phyloP scores from a whole-genome alignment of 1,284 basidiomycete genomes.

The Lentinula novae-zelandiae region DNA sequence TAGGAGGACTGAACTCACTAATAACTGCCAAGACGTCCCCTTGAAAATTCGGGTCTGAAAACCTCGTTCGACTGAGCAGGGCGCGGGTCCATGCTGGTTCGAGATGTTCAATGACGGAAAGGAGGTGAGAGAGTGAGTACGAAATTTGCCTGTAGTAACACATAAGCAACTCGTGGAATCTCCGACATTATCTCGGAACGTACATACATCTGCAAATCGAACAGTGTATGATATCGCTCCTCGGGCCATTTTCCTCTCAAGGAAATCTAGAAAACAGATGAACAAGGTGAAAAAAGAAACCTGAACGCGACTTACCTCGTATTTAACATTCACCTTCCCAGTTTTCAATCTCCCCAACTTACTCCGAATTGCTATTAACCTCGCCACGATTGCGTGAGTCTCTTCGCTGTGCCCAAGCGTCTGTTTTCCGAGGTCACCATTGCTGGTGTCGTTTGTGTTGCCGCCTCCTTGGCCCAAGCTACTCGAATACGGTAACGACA shows the following conservation, averaged over 20 bases:
- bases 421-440: background rate
- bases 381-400: constrained; percentile 49
- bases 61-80: constrained; percentile 70
- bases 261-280: constrained; percentile 46
- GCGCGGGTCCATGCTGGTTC: constrained; percentile 75
- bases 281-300: background rate
- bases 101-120: constrained; percentile 61
- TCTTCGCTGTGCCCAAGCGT: constrained; percentile 26
- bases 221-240: constrained; percentile 59
- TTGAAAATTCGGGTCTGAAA: constrained; percentile 79
- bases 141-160: constrained; percentile 48
- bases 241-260: constrained; percentile 68
- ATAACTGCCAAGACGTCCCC: constrained; percentile 82
- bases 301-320: constrained; percentile 48
- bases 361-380: constrained; percentile 57
- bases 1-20: constrained; percentile 39
- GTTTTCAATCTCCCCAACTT: constrained; percentile 59
- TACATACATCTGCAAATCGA: constrained; percentile 61
- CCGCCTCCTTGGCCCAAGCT: constrained; percentile 25
- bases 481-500: constrained; percentile 50
- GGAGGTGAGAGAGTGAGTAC: constrained; percentile 59
- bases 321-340: constrained; percentile 56
- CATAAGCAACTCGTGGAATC: background rate
- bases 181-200: background rate
- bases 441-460: background rate